Evolutionary conservation across 2,329 filamentous ascomycete species (phyloP), one percentile per base, ranked within the genome.

Genomic region (Thelonectria blattea): DNA sequence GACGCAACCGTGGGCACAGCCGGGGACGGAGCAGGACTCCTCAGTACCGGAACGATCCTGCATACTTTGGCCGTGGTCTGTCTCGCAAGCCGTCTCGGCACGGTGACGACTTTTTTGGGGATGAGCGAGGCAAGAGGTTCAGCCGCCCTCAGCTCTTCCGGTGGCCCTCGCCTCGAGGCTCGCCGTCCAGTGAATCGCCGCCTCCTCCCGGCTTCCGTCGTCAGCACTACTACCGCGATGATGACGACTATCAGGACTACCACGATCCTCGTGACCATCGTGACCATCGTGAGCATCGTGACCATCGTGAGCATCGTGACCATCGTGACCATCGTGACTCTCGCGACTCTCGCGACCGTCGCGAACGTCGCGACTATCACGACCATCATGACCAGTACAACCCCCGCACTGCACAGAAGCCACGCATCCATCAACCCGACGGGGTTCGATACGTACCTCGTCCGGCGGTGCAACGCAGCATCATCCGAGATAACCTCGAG

Each of bases 401-500:
- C 15, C 24, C 63, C 14, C 49, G 61, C n/a, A 52, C 42, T 12
- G 58, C 59, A 39, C 58, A 32, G 6, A 46, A 55, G 24, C 66
- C 66, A 30, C 66, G 63, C 6, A 65, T 70, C 52, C 47, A 42
- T 30, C 53, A 49, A n/a, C n/a, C n/a, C n/a, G 39, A 5, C 11
- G 41, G 52, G 18, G 51, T 65, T 30, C 68, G 68, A 2, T 61
- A 60, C 20, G 64, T 70, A 12, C 55, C 62, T 39, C 52, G 56
- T 6, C 62, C 55, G n/a, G 46, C 62, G 51, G 50, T 58, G 18
- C 64, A 64, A 49, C 67, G 58, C 32, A 62, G 67, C 43, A 47
- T 66, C 14, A 50, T 64, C 30, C 55, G 46, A 8, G 49, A 63
- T 37, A 56, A 56, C 24, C 18, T 58, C 4, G 45, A 43, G 11